Base-by-base conservation (phyloP, 179 eudicot genomes). In the Beta lomatogona region DNA sequence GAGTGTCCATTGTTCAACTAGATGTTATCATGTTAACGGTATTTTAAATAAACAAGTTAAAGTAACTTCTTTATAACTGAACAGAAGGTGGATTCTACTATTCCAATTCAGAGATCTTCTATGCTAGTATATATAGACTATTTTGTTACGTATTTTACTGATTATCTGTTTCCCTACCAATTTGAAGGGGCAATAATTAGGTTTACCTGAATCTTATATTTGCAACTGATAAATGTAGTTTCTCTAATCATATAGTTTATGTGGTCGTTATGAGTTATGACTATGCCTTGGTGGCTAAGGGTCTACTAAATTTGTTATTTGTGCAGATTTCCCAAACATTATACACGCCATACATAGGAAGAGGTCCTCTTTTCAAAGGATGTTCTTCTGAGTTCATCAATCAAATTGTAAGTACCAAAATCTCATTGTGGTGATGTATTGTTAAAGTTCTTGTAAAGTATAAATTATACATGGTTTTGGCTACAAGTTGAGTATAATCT, bases 361-460 rank as follows among this genome's bases (percentile, higher is more conserved):
- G 85, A 15, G 84, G 88, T 82, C 89, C 92, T 82, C 91, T 96
- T 82, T 94, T 96, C 71, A 85, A 83, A 76, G 96, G 91, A 79
- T 96, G 99, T 77, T 96, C 96, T 64, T 46, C 88, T 11, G 99
- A 96, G 74, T 96, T 96, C 84, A 91, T 94, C 81, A 89, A 87
- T 78, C 99, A 94, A 81, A 91, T 96, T 86, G 97, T 96, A 89
- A 93, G 98, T 89, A 8, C 58, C 60, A 36, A 68, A 66, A 41
- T 8, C 64, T 71, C 36, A 19, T 19, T 9, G 22, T 14, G 67
- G 55, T 58, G n/a, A 36, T 57, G 65, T 65, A 57, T 75, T 36
- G 1, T 58, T 16, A 6, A 6, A 3, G 69, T 64, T 64, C 5
- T 25, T 10, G 9, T 11, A 64, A 64, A 25, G 41, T 36, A 64